These are phyloP conservation scores for Orbilia oligospora DNA, from an alignment of 2,329 filamentous ascomycete species.

Conservation along the genomic window DNA sequence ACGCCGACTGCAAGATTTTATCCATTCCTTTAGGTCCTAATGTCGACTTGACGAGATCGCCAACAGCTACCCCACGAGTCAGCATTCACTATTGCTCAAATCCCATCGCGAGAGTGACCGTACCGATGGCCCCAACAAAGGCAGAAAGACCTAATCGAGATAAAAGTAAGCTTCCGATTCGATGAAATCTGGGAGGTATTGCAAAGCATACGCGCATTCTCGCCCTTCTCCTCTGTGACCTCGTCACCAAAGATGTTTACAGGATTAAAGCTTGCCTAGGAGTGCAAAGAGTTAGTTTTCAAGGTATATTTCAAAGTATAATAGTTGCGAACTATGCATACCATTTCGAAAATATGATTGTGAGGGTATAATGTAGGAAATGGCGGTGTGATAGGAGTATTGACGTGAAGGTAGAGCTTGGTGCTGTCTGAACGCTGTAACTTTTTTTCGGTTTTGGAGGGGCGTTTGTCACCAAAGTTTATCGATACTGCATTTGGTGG, in stretches of 20 bases:
- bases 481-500: conserved; percentile 53
- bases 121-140: conserved; percentile 90
- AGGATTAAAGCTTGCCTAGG: conserved; percentile 78
- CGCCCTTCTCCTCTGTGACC: conserved; percentile 96
- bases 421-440: conserved; percentile 41
- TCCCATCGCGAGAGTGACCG: conserved; percentile 3
- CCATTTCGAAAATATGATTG: conserved; percentile 37
- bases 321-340: conserved; percentile 2
- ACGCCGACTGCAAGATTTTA: conserved; percentile 97
- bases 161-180: conserved; percentile 33
- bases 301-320: not conserved
- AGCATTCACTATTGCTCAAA: conserved; percentile 14
- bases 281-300: conserved; percentile 22
- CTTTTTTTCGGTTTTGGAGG: conserved; percentile 60
- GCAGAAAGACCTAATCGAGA: conserved; percentile 76
- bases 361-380: conserved; percentile 13
- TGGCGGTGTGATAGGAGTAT: conserved; percentile 23
- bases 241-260: conserved; percentile 99
- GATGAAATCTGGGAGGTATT: not conserved
- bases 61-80: conserved; percentile 75
- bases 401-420: conserved; percentile 35
- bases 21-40: conserved; percentile 99
- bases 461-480: conserved; percentile 54
- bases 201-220: conserved; percentile 82
- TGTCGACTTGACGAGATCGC: conserved; percentile 96